phyloP scores from a whole-genome alignment of 148 eudicot genomes.

The Spergularia marina region DNA sequence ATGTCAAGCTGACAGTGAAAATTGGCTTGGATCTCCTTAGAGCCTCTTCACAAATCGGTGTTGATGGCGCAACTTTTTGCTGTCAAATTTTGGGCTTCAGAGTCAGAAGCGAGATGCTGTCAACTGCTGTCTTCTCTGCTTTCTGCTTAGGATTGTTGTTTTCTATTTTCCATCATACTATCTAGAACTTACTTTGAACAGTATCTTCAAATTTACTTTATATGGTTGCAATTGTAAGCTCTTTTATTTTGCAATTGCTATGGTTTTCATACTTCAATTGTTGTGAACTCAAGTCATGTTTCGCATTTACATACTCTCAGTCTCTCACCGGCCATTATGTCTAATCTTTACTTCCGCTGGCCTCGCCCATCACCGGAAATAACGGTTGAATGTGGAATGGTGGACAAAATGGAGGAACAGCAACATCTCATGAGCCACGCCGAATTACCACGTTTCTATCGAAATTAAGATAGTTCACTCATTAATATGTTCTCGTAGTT shows the following conservation, averaged over 20 bases:
- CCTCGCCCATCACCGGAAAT: too few species aligned
- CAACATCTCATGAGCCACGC: too few species aligned
- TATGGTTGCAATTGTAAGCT: conserved; percentile 30
- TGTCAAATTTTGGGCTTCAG: conserved; percentile 3
- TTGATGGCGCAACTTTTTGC: not conserved
- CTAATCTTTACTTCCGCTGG: too few species aligned
- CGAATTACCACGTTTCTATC: too few species aligned
- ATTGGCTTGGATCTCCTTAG: conserved; percentile 1
- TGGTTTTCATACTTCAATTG: not conserved
- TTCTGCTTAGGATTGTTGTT: conserved; percentile 17
- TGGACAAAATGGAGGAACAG: too few species aligned
- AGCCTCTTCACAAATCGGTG: not conserved
- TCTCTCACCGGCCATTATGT: too few species aligned
- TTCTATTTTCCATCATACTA: conserved; percentile 1
- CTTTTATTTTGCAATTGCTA: conserved; percentile 34
- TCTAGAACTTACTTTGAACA: not conserved
- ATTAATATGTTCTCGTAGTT: too few species aligned
- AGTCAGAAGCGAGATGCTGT: conserved; percentile 4
- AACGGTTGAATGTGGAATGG: too few species aligned
- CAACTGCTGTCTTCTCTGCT: not conserved
- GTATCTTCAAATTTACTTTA: not conserved
- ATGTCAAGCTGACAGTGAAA: not conserved
- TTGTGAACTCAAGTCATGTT: not conserved
- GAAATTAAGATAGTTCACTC: too few species aligned
- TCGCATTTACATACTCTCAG: not conserved